Percentiles rank a stretch among this genome's conserved stretches.
phyloP scores from a whole-genome alignment of 169 alveolate species.

The Plasmodium cynomolgi region DNA sequence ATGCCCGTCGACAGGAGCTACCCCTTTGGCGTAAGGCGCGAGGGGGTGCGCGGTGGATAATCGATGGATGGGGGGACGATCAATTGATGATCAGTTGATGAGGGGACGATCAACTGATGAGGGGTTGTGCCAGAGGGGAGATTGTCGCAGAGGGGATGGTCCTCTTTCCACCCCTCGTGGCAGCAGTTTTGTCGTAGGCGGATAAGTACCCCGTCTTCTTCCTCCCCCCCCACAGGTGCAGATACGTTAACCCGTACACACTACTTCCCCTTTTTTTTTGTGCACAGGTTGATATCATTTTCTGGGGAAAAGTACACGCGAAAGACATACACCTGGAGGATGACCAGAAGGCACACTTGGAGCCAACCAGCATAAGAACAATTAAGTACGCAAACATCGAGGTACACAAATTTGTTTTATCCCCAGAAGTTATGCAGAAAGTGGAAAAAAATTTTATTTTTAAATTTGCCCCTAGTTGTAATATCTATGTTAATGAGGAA shows the following conservation, averaged over 20 bases:
- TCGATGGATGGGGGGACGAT: background rate
- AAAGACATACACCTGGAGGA: constrained; percentile 15
- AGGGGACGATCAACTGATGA: too few relatives aligned
- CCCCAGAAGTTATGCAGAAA: constrained; percentile 14
- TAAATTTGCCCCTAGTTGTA: background rate
- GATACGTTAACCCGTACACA: background rate
- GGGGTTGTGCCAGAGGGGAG: too few relatives aligned
- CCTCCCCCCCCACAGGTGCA: background rate
- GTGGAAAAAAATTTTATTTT: constrained; percentile 11
- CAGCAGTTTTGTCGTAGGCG: too few relatives aligned
- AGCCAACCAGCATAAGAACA: background rate
- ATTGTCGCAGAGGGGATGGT: background rate
- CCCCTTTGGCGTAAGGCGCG: constrained; percentile 25
- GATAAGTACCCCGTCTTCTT: too few relatives aligned
- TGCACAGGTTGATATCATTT: constrained; percentile 28
- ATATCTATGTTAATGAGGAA: constrained; percentile 17
- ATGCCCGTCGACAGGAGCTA: constrained; percentile 4
- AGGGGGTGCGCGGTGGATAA: too few relatives aligned
- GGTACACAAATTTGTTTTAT: constrained; percentile 27
- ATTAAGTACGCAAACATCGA: constrained; percentile 23
- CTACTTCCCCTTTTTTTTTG: background rate
- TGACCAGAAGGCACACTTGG: background rate
- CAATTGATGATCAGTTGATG: too few relatives aligned
- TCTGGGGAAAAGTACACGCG: constrained; percentile 17
- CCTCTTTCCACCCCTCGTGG: background rate